phyloP scores from a whole-genome alignment of 441 rosid species.

The Erysimum pusillum region DNA sequence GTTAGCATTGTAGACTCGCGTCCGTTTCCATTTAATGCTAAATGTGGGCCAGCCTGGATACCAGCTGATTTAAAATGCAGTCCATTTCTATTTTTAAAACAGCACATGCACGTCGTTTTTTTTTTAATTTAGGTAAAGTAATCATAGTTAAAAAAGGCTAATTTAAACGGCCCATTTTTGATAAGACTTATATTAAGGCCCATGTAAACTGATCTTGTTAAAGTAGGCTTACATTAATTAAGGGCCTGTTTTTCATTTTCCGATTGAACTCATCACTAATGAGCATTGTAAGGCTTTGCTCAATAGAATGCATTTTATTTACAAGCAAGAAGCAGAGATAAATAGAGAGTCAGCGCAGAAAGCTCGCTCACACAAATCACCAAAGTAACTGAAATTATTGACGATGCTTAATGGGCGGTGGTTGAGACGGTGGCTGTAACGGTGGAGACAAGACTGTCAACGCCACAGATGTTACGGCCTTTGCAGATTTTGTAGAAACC shows the following conservation, averaged over 20 bases:
- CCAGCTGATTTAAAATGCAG: neutral
- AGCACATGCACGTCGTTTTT: constrained; percentile 5
- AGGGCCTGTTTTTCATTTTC: neutral
- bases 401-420: constrained; percentile 14
- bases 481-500: constrained; percentile 92
- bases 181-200: neutral
- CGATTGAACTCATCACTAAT: neutral
- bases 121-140: neutral
- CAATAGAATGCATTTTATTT: constrained; percentile 29
- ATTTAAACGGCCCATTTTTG: neutral
- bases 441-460: constrained; percentile 91
- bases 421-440: constrained; percentile 64
- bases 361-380: constrained; percentile 34
- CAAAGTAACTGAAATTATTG: constrained; percentile 5
- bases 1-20: no score
- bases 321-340: constrained; percentile 22
- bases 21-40: no score
- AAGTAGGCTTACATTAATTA: neutral
- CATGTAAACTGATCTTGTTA: neutral
- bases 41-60: no score
- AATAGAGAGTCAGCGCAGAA: constrained; percentile 25
- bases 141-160: neutral
- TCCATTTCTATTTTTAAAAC: neutral
- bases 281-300: neutral
- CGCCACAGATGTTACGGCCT: constrained; percentile 89